Base-by-base conservation (phyloP, 2,329 filamentous ascomycete species). In the Harringtonia lauricola region DNA sequence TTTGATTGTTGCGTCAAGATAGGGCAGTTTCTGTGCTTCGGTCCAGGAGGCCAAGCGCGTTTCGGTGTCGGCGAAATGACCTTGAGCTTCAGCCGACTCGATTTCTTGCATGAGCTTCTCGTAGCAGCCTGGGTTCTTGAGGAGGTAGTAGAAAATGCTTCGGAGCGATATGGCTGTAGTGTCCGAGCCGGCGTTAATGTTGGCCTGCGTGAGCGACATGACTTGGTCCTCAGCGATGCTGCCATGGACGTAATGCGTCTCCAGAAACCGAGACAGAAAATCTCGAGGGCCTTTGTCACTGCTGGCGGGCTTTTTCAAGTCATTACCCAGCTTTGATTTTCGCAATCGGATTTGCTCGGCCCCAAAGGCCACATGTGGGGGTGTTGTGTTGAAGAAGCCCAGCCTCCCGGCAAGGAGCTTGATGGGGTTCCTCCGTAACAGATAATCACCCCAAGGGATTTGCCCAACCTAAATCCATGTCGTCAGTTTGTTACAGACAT, bases 1-100 rank as follows among this genome's bases (percentile, higher is more conserved):
- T 39, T 65, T 65, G 28, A 74, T 63, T 4, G 65, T 64, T 0
- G 70, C 71, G 45, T 68, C 63, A 4, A 75, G 58, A 44, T 70
- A 74, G 0, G 63, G 60, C 12, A 72, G 56, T 8, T 53, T 51
- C n/a, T 59, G 57, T 1, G 36, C 36, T 14, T 42, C 44, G 24
- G 17, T 18, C 19, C 19, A 43, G 3, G 36, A 31, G 3, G 33
- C 22, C 9, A 46, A n/a, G n/a, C n/a, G n/a, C n/a, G n/a, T 42
- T 18, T 19, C 30, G 15, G 22, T n/a, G 7, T 31, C 34, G 17
- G 17, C 21, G 30, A 29, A 12, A 15, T 6, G 7, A 15, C 37
- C 37, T 4, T 4, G 18, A 18, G 8, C 17, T 7, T 29, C 19
- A 13, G 36, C 38, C 24, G 13, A 14, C 22, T 43, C 39, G 3